These are phyloP conservation scores for Exophiala bonariae DNA, from an alignment of 2,329 filamentous ascomycete species.

Conservation along the genomic window DNA sequence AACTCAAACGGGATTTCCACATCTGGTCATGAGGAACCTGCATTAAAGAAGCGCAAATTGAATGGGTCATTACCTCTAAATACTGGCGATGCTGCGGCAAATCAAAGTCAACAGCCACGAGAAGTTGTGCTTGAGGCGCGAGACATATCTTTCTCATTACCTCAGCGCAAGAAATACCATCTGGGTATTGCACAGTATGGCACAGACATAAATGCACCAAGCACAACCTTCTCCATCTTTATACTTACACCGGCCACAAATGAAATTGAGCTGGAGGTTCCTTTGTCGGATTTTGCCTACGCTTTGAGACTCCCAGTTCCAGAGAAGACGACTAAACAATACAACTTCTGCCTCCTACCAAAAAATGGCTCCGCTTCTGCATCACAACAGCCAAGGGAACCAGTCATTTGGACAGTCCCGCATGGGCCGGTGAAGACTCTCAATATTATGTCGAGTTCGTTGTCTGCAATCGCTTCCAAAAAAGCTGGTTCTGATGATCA, in stretches of 20 bases:
- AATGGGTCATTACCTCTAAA: slow-evolving; percentile 32
- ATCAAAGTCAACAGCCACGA: slow-evolving; percentile 28
- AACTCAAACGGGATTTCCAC: slow-evolving; percentile 1
- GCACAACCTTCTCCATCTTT: slow-evolving; percentile 41
- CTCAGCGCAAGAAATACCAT: slow-evolving; percentile 63
- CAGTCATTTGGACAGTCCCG: slow-evolving; percentile 61
- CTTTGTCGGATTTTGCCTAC: slow-evolving; percentile 44
- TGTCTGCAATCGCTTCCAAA: slow-evolving; percentile 30
- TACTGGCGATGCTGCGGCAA: slow-evolving; percentile 14
- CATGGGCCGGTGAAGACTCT: slow-evolving; percentile 52
- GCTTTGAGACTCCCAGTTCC: slow-evolving; percentile 63
- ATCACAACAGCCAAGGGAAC: slow-evolving; percentile 37
- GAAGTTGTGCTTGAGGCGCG: slow-evolving; percentile 44
- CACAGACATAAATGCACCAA: slow-evolving; percentile 8
- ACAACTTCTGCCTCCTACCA: slow-evolving; percentile 63
- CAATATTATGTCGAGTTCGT: slow-evolving; percentile 14
- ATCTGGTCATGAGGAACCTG: slow-evolving; percentile 31
- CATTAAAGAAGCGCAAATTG: slow-evolving; percentile 52
- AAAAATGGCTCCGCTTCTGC: slow-evolving; percentile 49
- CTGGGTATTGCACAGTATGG: slow-evolving; percentile 54
- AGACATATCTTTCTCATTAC: slow-evolving; percentile 62
- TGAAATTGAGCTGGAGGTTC: slow-evolving; percentile 54
- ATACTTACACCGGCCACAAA: slow-evolving; percentile 52
- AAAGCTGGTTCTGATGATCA: slow-evolving; percentile 39
- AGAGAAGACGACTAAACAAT: slow-evolving; percentile 63